Conservation (phyloP, 1,284 basidiomycete genomes). For the Irpex lacteus region DNA sequence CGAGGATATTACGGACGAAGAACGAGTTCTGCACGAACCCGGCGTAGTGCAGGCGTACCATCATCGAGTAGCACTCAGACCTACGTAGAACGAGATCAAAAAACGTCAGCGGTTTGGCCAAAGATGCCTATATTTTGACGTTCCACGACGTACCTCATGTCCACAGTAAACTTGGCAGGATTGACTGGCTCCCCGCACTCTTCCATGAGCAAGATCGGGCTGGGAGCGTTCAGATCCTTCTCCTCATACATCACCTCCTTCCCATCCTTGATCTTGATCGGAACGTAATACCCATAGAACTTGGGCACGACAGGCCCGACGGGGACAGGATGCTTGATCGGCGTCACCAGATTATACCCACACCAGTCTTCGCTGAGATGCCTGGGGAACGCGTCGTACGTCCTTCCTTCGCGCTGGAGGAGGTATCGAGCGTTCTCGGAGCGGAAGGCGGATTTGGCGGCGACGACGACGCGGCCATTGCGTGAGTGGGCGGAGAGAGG, state of each 20-base stretch:
- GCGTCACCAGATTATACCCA: conserved; percentile 41
- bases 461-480: conserved; percentile 29
- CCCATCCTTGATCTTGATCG: conserved; percentile 20
- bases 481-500: conserved; percentile 25
- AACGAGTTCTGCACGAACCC: conserved; percentile 42
- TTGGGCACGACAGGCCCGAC: conserved; percentile 47
- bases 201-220: conserved; percentile 49
- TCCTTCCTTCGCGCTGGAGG: conserved; percentile 37
- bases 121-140: not conserved
- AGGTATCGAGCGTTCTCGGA: conserved; percentile 21
- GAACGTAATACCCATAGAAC: conserved; percentile 52
- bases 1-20: conserved; percentile 43
- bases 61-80: conserved; percentile 40
- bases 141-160: conserved; percentile 30
- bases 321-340: conserved; percentile 42
- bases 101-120: not conserved
- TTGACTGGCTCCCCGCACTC: conserved; percentile 42
- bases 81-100: conserved; percentile 21
- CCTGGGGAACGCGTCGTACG: conserved; percentile 41
- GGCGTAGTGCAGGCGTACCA: conserved; percentile 38
- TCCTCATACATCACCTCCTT: conserved; percentile 2
- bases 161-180: conserved; percentile 27
- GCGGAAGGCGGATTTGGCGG: conserved; percentile 30
- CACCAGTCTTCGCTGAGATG: conserved; percentile 48
- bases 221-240: conserved; percentile 24